These are phyloP conservation scores for Sporobolomyces roseus DNA, from an alignment of 768 basidiomycete species.

Conservation along the genomic window DNA sequence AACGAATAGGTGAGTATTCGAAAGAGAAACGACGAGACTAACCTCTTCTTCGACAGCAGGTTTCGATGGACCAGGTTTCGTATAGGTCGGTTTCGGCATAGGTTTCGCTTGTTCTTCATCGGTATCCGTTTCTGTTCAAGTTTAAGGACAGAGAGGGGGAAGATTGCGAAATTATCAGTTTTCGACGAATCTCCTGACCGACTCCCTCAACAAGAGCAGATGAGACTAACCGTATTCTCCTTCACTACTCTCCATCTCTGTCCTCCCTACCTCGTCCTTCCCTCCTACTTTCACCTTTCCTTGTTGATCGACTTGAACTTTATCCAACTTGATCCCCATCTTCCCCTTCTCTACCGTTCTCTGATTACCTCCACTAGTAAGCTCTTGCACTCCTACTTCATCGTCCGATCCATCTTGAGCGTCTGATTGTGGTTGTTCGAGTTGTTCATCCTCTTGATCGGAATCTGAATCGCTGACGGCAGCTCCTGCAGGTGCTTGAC, in stretches of 20 bases:
- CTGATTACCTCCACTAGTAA: slow-evolving; percentile 32
- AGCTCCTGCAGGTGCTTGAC: slow-evolving; percentile 51
- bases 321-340: slow-evolving; percentile 70
- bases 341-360: slow-evolving; percentile 49
- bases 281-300: slow-evolving; percentile 78
- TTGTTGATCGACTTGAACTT: slow-evolving; percentile 74
- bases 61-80: slow-evolving; percentile 12
- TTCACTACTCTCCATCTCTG: slow-evolving; percentile 71
- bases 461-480: slow-evolving; percentile 23
- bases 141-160: too few species aligned
- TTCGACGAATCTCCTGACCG: not conserved
- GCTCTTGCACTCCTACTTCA: slow-evolving; percentile 51
- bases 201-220: not conserved
- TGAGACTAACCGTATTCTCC: slow-evolving; percentile 43
- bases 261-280: slow-evolving; percentile 70
- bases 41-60: slow-evolving; percentile 29
- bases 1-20: not conserved
- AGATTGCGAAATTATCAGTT: too few species aligned
- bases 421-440: slow-evolving; percentile 27
- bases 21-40: not conserved
- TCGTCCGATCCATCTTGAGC: slow-evolving; percentile 33
- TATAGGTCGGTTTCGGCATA: slow-evolving; percentile 16
- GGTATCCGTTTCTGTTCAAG: slow-evolving; percentile 54
- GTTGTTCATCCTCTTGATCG: slow-evolving; percentile 44
- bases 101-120: slow-evolving; percentile 49